These are phyloP conservation scores for Boletus eberwhitei DNA, from an alignment of 768 basidiomycete species.

Conservation along the genomic window DNA sequence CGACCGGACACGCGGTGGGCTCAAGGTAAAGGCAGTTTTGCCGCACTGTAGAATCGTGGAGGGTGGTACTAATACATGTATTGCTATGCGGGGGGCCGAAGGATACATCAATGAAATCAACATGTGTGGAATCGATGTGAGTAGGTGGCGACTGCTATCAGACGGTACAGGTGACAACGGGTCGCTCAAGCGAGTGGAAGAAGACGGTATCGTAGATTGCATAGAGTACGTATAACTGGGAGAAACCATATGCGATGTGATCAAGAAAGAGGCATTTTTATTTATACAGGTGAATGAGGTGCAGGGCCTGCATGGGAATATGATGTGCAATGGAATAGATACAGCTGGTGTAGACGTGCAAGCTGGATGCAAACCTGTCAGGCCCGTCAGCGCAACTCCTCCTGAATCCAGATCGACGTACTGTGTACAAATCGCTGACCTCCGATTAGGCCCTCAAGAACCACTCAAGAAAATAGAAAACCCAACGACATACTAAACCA, in stretches of 20 bases:
- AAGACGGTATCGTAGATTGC: slow-evolving; percentile 16
- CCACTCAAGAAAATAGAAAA: slow-evolving; percentile 24
- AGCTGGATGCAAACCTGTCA: neutral
- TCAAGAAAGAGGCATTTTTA: slow-evolving; percentile 11
- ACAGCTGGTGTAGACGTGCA: slow-evolving; percentile 7
- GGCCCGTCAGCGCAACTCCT: slow-evolving; percentile 2
- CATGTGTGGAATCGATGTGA: neutral
- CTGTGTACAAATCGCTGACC: slow-evolving; percentile 8
- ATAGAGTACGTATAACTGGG: slow-evolving; percentile 5
- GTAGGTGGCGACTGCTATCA: neutral
- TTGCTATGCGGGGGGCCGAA: slow-evolving; percentile 12
- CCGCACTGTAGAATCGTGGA: neutral
- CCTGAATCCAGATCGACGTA: neutral
- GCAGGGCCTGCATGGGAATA: slow-evolving; percentile 22
- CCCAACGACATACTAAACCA: slow-evolving; percentile 23
- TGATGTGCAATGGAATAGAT: slow-evolving; percentile 20
- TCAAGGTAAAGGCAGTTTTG: slow-evolving; percentile 7
- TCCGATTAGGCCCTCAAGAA: slow-evolving; percentile 23
- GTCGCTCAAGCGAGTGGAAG: neutral
- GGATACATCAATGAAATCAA: slow-evolving; percentile 17
- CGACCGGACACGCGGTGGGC: neutral
- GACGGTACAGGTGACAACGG: neutral
- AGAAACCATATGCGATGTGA: slow-evolving; percentile 12
- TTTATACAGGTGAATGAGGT: slow-evolving; percentile 18
- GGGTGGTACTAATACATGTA: slow-evolving; percentile 10